Percentiles rank a stretch among this genome's conserved stretches.
phyloP scores from a whole-genome alignment of 1,139 yeast genomes.

The Scheffersomyces quercinus region DNA sequence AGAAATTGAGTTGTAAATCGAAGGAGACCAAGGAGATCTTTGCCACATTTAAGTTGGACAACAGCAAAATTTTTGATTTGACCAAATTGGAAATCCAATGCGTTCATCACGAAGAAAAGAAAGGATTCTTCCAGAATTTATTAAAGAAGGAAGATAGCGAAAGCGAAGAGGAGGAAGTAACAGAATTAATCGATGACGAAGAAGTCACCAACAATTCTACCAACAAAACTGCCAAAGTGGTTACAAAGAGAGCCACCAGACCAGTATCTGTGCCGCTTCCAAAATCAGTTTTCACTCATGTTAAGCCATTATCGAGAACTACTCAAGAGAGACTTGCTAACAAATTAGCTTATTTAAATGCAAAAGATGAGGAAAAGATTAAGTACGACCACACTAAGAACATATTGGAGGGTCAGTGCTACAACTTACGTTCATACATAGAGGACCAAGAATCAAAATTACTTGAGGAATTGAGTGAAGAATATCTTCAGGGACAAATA shows the following conservation, averaged over 20 bases:
- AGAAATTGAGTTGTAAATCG: conserved; percentile 46
- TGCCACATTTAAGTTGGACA: conserved; percentile 48
- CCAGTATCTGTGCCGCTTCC: conserved; percentile 24
- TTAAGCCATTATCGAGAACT: conserved; percentile 45
- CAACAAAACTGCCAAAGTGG: conserved; percentile 9
- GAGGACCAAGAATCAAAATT: conserved; percentile 48
- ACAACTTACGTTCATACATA: conserved; percentile 53
- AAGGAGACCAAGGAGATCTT: conserved; percentile 31
- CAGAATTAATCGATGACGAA: conserved; percentile 6
- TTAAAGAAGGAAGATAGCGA: conserved; percentile 22
- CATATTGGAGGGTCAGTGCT: conserved; percentile 57
- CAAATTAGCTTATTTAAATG: conserved; percentile 32
- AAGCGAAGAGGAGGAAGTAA: conserved; percentile 16
- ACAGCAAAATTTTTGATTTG: conserved; percentile 52
- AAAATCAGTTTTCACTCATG: conserved; percentile 37
- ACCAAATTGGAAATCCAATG: conserved; percentile 45
- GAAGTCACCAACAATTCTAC: conserved; percentile 18
- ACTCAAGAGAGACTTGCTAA: conserved; percentile 35
- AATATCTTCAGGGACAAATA: conserved; percentile 27
- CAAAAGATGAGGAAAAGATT: conserved; percentile 48
- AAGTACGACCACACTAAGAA: conserved; percentile 53
- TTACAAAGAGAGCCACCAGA: conserved; percentile 6
- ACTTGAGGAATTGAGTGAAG: conserved; percentile 34
- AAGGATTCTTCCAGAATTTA: conserved; percentile 29
- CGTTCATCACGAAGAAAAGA: conserved; percentile 16